Evolutionary conservation across 208 protist species (phyloP).

Genomic region (Acanthamoeba healyi): DNA sequence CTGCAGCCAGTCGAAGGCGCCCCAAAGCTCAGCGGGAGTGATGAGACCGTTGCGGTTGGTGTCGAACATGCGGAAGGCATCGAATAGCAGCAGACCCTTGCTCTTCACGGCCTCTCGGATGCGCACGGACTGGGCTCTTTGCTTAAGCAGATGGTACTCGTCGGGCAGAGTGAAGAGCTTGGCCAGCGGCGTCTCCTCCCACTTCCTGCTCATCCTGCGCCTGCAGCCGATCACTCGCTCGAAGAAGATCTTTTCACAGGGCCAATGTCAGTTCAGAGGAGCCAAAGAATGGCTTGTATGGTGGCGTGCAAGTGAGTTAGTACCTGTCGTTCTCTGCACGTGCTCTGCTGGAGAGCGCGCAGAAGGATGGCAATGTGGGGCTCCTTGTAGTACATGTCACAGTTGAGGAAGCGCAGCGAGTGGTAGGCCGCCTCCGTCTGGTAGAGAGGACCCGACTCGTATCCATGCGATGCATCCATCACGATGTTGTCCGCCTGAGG

Average conservation of each 20-base stretch:
- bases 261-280: not conserved
- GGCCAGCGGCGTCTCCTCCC: constrained; percentile 71
- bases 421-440: constrained; percentile 65
- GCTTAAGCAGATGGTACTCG: constrained; percentile 68
- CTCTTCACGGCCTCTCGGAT: constrained; percentile 50
- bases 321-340: constrained; percentile 35
- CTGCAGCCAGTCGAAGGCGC: constrained; percentile 64
- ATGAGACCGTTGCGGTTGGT: constrained; percentile 52
- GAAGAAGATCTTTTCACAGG: constrained; percentile 76
- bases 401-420: constrained; percentile 66
- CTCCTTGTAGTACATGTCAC: constrained; percentile 74
- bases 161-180: constrained; percentile 73
- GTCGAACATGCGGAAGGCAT: constrained; percentile 73
- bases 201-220: constrained; percentile 59
- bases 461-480: constrained; percentile 61
- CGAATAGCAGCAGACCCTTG: constrained; percentile 57
- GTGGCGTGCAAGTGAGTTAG: not conserved
- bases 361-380: constrained; percentile 59
- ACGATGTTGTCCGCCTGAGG: constrained; percentile 52
- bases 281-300: not conserved
- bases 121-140: constrained; percentile 59
- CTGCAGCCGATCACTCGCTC: constrained; percentile 69
- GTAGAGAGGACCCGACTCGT: constrained; percentile 2
- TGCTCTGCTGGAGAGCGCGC: constrained; percentile 28
- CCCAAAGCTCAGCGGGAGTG: constrained; percentile 63